These are phyloP conservation scores for Funneliformis caledonium DNA, from an alignment of 371 early-diverging fungal species.

Conservation along the genomic window DNA sequence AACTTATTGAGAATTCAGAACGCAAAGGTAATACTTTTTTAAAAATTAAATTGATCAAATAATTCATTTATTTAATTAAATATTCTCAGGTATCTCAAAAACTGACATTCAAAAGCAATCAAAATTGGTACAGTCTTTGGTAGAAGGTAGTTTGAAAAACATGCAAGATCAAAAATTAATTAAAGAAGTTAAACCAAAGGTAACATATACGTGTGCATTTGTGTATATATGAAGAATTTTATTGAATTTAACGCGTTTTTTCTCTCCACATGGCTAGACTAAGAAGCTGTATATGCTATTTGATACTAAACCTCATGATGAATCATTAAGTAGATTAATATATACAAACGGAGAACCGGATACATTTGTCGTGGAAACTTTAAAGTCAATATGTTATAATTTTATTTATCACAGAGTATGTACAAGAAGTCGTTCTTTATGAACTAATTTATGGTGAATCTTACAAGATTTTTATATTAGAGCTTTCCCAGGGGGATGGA, in stretches of 20 bases:
- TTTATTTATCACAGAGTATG: constrained; percentile 22
- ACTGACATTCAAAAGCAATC: constrained; percentile 16
- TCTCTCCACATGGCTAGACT: neutral
- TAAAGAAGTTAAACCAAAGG: constrained; percentile 32
- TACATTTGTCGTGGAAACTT: constrained; percentile 20
- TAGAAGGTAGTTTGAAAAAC: constrained; percentile 8
- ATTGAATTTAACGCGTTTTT: neutral
- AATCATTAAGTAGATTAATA: constrained; percentile 29
- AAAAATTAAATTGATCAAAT: neutral
- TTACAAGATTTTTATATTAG: neutral
- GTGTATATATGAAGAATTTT: neutral
- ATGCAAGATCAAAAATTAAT: constrained; percentile 29
- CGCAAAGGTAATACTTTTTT: constrained; percentile 4
- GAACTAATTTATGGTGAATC: neutral
- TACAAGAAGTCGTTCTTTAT: neutral
- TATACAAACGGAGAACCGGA: constrained; percentile 23
- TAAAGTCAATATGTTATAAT: constrained; percentile 25
- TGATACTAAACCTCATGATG: constrained; percentile 25
- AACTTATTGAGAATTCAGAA: constrained; percentile 30
- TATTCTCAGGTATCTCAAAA: constrained; percentile 9
- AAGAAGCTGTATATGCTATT: constrained; percentile 25
- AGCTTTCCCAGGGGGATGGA: constrained; percentile 16
- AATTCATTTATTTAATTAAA: neutral
- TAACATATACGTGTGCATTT: neutral
- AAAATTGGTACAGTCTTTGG: constrained; percentile 12